Evolutionary conservation across 1,284 basidiomycete species (phyloP).

Genomic region (Quambalaria eucalypti): DNA sequence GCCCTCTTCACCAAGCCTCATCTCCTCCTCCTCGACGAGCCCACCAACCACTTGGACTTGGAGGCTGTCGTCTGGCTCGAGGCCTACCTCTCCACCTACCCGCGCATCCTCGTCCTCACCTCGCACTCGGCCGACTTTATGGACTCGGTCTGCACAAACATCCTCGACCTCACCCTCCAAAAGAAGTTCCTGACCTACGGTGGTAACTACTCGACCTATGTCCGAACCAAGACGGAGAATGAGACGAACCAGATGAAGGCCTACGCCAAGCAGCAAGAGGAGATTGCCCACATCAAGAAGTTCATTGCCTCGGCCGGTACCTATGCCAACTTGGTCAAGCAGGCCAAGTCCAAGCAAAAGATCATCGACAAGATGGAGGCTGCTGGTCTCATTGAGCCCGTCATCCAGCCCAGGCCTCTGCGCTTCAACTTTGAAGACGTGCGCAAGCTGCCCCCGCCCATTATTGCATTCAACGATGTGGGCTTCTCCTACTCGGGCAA

Average conservation of each 20-base stretch:
- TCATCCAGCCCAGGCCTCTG: conserved; percentile 64
- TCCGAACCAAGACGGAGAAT: conserved; percentile 90
- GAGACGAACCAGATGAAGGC: conserved; percentile 99
- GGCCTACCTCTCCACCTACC: conserved; percentile 93
- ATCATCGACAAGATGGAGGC: conserved; percentile 99
- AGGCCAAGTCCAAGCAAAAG: conserved; percentile 99
- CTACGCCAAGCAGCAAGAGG: conserved; percentile 94
- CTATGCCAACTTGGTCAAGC: conserved; percentile 94
- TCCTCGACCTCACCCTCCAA: conserved; percentile 86
- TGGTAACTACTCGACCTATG: conserved; percentile 94
- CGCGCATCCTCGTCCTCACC: conserved; percentile 84
- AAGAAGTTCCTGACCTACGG: conserved; percentile 78
- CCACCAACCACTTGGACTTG: conserved; percentile 75
- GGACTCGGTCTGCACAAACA: conserved; percentile 76
- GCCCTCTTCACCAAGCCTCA: conserved; percentile 96
- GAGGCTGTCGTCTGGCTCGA: conserved; percentile 98
- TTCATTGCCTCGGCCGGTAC: conserved; percentile 96
- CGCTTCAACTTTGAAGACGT: conserved; percentile 96
- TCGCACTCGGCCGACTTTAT: conserved; percentile 98
- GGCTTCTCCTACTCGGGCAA: conserved; percentile 90
- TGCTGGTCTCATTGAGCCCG: conserved; percentile 87
- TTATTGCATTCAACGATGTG: conserved; percentile 88
- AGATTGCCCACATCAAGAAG: conserved; percentile 94
- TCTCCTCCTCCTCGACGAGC: conserved; percentile 70
- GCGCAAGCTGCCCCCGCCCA: conserved; percentile 84